These are phyloP conservation scores for Hyaloscypha variabilis DNA, from an alignment of 495 filamentous ascomycete genomes.

Conservation along the genomic window DNA sequence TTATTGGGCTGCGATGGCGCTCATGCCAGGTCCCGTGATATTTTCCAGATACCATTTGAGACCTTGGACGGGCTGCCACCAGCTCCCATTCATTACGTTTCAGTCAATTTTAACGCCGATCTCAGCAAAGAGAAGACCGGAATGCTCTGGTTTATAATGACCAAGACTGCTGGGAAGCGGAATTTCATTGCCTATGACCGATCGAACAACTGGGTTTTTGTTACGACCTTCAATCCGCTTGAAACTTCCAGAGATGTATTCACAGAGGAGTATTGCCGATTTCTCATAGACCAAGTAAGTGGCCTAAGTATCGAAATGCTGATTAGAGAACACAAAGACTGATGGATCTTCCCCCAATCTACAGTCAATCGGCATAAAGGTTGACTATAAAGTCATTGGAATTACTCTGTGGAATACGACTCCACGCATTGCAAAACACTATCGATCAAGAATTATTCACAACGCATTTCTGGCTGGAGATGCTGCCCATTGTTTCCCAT, in stretches of 20 bases:
- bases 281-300: not conserved
- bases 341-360: not conserved
- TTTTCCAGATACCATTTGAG: not conserved
- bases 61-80: not conserved
- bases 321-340: not conserved
- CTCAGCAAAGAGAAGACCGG: not conserved
- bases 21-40: not conserved
- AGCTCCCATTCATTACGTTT: not conserved
- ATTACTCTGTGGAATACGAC: conserved; percentile 41
- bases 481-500: conserved; percentile 24
- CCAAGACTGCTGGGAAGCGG: not conserved
- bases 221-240: not conserved
- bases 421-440: conserved; percentile 38
- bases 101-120: not conserved
- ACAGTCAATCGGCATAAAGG: conserved; percentile 21
- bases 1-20: not conserved
- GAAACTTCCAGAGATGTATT: not conserved
- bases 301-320: not conserved
- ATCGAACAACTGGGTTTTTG: not conserved
- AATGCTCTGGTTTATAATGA: not conserved
- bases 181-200: not conserved
- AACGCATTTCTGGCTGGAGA: conserved; percentile 33
- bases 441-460: conserved; percentile 30
- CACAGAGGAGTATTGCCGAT: not conserved
- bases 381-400: conserved; percentile 38